phyloP scores from a whole-genome alignment of 495 filamentous ascomycete species.

The Venustampulla echinocandica region DNA sequence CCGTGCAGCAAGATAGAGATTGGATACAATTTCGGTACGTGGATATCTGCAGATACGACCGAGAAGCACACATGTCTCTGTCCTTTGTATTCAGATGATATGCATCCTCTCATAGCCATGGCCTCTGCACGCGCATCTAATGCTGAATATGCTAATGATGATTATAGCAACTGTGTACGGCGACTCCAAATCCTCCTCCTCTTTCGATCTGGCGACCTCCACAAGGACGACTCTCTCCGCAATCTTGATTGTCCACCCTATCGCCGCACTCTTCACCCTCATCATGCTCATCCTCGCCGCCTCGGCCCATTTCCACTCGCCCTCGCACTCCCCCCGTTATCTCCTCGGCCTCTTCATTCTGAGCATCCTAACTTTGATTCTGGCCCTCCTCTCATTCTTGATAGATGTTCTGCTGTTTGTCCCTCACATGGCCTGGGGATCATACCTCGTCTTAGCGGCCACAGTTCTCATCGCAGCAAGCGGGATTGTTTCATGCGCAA shows the following conservation, averaged over 20 bases:
- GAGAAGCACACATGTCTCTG: no score
- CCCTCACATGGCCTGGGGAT: slow-evolving; percentile 87
- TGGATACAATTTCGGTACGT: slow-evolving; percentile 81
- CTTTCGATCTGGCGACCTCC: slow-evolving; percentile 65
- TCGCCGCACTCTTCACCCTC: slow-evolving; percentile 79
- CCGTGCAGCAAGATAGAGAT: slow-evolving; percentile 65
- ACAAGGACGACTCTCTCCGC: slow-evolving; percentile 81
- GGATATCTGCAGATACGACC: background rate
- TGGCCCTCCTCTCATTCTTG: slow-evolving; percentile 80
- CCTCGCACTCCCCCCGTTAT: slow-evolving; percentile 88
- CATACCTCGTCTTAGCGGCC: slow-evolving; percentile 87
- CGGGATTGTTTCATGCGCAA: slow-evolving; percentile 87
- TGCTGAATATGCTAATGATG: background rate
- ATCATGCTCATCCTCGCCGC: slow-evolving; percentile 73
- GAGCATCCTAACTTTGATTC: slow-evolving; percentile 73
- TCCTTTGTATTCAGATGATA: no score
- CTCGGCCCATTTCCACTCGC: slow-evolving; percentile 77
- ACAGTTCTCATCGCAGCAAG: slow-evolving; percentile 79
- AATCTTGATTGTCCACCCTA: slow-evolving; percentile 85
- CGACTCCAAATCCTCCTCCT: slow-evolving; percentile 32
- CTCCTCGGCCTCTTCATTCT: slow-evolving; percentile 78
- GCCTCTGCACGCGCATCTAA: background rate
- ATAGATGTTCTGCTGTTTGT: slow-evolving; percentile 95
- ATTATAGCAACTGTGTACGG: slow-evolving; percentile 19
- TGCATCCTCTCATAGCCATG: no score